Conservation (phyloP, 2,329 filamentous ascomycete species). For the Fusarium luffae region DNA sequence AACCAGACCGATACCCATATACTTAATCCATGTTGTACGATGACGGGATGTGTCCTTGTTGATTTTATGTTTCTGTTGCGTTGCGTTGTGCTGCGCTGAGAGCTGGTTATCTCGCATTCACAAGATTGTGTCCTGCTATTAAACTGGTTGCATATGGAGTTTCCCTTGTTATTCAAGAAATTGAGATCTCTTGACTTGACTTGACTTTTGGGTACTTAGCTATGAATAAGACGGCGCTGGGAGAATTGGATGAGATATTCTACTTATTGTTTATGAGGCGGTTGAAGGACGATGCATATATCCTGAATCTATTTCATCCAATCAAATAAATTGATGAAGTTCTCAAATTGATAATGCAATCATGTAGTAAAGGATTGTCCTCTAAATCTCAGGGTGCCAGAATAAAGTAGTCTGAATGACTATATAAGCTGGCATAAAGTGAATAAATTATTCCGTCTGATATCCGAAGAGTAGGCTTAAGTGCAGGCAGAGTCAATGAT, state of each 20-base stretch:
- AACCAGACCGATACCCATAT: conserved; percentile 32
- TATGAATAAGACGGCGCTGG: conserved; percentile 14
- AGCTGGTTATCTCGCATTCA: conserved; percentile 37
- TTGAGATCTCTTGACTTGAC: conserved; percentile 1
- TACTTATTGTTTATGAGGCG: not conserved
- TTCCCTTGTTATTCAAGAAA: conserved; percentile 11
- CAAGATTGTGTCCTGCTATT: conserved; percentile 23
- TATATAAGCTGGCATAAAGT: too few relatives aligned
- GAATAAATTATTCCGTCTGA: too few relatives aligned
- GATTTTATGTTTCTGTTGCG: not conserved
- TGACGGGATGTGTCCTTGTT: conserved; percentile 16
- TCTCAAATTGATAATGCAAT: not conserved
- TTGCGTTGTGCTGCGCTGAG: conserved; percentile 7
- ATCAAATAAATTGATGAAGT: conserved; percentile 22
- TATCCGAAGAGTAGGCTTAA: not conserved
- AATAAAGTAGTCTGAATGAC: too few relatives aligned
- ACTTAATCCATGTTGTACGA: conserved; percentile 34
- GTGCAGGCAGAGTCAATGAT: conserved; percentile 17
- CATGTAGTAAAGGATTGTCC: too few relatives aligned
- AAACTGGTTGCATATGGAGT: conserved; percentile 6
- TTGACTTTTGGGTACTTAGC: not conserved
- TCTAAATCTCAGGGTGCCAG: too few relatives aligned
- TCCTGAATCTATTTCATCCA: not conserved
- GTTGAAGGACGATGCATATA: conserved; percentile 10
- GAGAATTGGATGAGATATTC: conserved; percentile 6